Evolutionary conservation across 495 filamentous ascomycete species (phyloP), one percentile per base, ranked within the genome.

Genomic region (Physcia stellaris): DNA sequence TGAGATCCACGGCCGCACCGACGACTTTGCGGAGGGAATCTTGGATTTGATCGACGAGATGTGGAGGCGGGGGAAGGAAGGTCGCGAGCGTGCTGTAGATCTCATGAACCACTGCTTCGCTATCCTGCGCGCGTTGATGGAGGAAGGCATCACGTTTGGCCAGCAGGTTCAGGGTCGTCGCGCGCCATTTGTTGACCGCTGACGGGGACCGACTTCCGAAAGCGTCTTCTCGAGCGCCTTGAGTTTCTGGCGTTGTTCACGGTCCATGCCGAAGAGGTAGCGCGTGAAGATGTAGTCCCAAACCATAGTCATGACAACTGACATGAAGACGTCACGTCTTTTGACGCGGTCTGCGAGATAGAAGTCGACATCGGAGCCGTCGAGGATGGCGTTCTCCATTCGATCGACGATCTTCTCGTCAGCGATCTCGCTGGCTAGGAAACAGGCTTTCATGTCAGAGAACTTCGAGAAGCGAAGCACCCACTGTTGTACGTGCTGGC

Each of bases 231-330:
- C 90, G 12, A 96, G 73, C 6, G 74, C 73, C 61, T 96, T 93
- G 53, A 98, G 80, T 53, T 93, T 94, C 59, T 96, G 87, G 19
- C 92, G 80, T 53, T 98, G 87, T 53, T 94, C 90, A 36, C 86
- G 73, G 59, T 95, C 88, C 84, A 96, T 90, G 45, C 92, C 90
- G 52, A 98, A 96, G 24, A 98, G 75, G 53, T 96, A 98, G 40
- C 92, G 79, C 9, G 86, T 93, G 58, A 98, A 98, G 53, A 98
- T 77, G 51, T 83, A 94, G 54, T 96, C 88, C 85, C 86, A 95
- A 24, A 96, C 75, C 83, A 98, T 93, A 31, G 77, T 86, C 86
- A 95, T 96, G 45, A 86, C 79, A 47, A 96, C 82, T 18, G 83
- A 86, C 82, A 94, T 94, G 63, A 96, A 92, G 24, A 95, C 80